Evolutionary conservation across 345 rosid species (phyloP), one percentile per base, ranked within the genome.

Genomic region (Citrus mangshanensis): DNA sequence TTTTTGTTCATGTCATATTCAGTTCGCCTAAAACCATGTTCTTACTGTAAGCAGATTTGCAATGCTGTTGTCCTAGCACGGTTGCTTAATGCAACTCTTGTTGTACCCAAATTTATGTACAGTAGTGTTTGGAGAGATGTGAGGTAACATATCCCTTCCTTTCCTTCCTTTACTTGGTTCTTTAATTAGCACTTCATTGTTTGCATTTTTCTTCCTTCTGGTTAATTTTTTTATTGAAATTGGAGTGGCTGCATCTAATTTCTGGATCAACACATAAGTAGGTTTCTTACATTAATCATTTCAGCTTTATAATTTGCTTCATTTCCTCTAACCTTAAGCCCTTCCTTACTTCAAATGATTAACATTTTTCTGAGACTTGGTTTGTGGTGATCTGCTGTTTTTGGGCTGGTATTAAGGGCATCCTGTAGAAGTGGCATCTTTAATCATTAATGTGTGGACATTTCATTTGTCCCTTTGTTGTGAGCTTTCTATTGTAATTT

Each of bases 71-170:
- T 86, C 78, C 74, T 96, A 79, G 93, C 99, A 0, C 85, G 99
- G 70, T 84, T 94, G 78, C 90, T 96, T 64, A 91, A 96, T 81
- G 91, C 99, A 68, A 88, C 98, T 70, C 98, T 96, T 62, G 95
- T 94, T 77, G 79, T 96, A 81, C 98, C 99, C 4, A 94, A 84
- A 81, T 93, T 94, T 82, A 87, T 96, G 94, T 92, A 90, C 89
- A 94, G 99, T 62, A 93, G 93, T 76, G 99, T 96, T 68, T 94
- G 98, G 98, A 91, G 85, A 76, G 99, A 96, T 83, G 81, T 84
- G 78, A 96, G 99, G 99, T 96, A 79, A 89, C 79, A 68, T 70
- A 56, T 77, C 59, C 25, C 73, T 64, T 68, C 34, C 54, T 72
- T 73, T 68, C 75, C 72, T 75, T 86, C 76, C 72, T 37, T 37